These are phyloP conservation scores for Colletotrichum cordylinicola DNA, from an alignment of 2,329 filamentous ascomycete species.

Conservation along the genomic window DNA sequence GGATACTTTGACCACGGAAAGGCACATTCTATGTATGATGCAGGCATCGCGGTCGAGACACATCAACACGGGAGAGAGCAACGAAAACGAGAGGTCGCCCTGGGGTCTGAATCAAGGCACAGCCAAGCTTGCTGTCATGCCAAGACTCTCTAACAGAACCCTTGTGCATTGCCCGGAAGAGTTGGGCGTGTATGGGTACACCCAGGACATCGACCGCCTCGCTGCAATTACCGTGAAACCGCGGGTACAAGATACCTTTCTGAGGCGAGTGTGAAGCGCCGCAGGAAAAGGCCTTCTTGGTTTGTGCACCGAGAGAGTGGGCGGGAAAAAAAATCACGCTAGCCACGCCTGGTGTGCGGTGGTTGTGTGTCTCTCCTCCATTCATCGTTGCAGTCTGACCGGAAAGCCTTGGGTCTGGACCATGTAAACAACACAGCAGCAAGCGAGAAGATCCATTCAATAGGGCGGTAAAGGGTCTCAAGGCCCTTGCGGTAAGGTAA, in stretches of 20 bases:
- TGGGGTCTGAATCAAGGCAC: constrained; percentile 13
- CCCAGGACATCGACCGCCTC: not conserved
- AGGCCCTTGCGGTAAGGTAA: not conserved
- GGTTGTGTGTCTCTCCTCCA: not conserved
- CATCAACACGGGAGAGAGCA: not conserved
- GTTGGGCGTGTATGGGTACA: constrained; percentile 9
- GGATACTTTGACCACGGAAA: not conserved
- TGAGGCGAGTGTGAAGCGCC: not conserved
- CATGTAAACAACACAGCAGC: not conserved
- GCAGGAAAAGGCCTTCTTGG: not conserved
- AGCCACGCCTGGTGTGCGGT: not conserved
- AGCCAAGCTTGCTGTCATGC: constrained; percentile 19
- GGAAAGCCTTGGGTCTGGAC: not conserved
- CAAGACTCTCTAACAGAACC: constrained; percentile 12
- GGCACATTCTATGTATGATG: not conserved
- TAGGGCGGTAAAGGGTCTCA: not conserved
- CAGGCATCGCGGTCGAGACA: not conserved
- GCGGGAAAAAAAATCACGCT: not conserved
- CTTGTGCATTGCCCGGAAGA: constrained; percentile 3
- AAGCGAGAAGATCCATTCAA: not conserved
- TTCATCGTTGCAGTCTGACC: not conserved
- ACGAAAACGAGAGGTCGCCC: not conserved
- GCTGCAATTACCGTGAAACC: not conserved
- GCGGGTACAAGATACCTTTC: not conserved
- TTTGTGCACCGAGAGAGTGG: not conserved